Evolutionary conservation across 2,329 filamentous ascomycete genomes (phyloP).

Genomic region (Plenodomus tracheiphilus): DNA sequence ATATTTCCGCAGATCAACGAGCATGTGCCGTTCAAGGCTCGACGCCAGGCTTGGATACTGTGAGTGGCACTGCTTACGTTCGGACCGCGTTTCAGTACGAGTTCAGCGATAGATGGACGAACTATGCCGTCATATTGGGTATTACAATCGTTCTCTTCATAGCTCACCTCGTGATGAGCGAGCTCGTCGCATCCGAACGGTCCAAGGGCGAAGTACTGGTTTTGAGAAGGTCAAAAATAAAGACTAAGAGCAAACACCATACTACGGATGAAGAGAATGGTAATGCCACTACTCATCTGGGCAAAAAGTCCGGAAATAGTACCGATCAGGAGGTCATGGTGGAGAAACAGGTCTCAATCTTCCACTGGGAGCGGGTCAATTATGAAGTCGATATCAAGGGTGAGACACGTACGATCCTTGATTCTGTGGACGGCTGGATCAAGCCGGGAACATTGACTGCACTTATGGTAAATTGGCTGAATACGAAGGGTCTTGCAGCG

Average conservation of each 20-base stretch:
- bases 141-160: slow-evolving; percentile 65
- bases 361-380: slow-evolving; percentile 37
- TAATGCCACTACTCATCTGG: slow-evolving; percentile 32
- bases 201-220: slow-evolving; percentile 71
- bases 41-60: slow-evolving; percentile 36
- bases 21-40: slow-evolving; percentile 44
- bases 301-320: slow-evolving; percentile 30
- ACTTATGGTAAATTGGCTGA: slow-evolving; percentile 42
- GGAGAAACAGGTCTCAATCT: slow-evolving; percentile 43
- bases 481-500: neutral
- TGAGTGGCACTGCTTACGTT: slow-evolving; percentile 42
- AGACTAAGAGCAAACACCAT: slow-evolving; percentile 28
- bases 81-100: slow-evolving; percentile 33
- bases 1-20: slow-evolving; percentile 28
- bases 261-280: slow-evolving; percentile 42
- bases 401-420: slow-evolving; percentile 53
- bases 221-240: slow-evolving; percentile 53
- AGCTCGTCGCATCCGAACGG: slow-evolving; percentile 63
- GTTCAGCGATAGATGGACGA: slow-evolving; percentile 53
- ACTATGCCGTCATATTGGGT: slow-evolving; percentile 67
- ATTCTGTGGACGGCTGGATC: slow-evolving; percentile 58
- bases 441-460: slow-evolving; percentile 56
- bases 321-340: slow-evolving; percentile 33
- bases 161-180: slow-evolving; percentile 63
- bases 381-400: slow-evolving; percentile 40